These are phyloP conservation scores for Phytophthora citricola DNA, from an alignment of 352 stramenopile genomes.

Conservation along the genomic window DNA sequence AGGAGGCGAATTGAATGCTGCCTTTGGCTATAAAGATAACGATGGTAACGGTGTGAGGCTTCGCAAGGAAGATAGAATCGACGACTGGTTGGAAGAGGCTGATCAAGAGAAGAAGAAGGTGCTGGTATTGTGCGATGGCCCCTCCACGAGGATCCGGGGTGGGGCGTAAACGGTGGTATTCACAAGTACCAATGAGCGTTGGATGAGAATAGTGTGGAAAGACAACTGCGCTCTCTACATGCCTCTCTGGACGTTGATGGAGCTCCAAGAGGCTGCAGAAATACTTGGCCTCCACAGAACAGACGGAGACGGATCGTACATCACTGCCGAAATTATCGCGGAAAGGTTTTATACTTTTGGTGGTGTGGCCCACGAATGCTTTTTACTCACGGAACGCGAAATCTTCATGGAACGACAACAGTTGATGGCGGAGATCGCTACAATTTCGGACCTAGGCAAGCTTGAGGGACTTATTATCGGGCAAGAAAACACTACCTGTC, in stretches of 20 bases:
- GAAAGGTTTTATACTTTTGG: conserved; percentile 2
- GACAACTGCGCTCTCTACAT: background rate
- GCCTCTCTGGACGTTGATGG: too few species aligned
- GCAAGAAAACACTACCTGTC: background rate
- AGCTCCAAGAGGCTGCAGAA: background rate
- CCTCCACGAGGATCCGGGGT: too few species aligned
- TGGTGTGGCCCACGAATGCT: background rate
- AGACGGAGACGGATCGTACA: background rate
- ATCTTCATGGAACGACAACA: background rate
- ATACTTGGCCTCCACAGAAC: background rate
- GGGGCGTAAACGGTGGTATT: background rate
- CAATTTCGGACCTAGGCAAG: background rate
- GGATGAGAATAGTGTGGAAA: background rate
- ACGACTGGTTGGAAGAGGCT: too few species aligned
- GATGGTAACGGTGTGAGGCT: background rate
- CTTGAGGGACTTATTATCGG: background rate
- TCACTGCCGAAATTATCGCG: background rate
- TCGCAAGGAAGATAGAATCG: too few species aligned
- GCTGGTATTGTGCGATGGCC: background rate
- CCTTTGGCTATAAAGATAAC: background rate
- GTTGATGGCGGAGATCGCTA: background rate
- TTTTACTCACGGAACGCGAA: background rate
- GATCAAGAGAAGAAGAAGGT: too few species aligned
- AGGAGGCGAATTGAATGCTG: background rate
- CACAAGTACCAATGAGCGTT: background rate